Evolutionary conservation across 75 land plant species (phyloP), one percentile per base, ranked within the genome.

Genomic region (Azolla pinnata): DNA sequence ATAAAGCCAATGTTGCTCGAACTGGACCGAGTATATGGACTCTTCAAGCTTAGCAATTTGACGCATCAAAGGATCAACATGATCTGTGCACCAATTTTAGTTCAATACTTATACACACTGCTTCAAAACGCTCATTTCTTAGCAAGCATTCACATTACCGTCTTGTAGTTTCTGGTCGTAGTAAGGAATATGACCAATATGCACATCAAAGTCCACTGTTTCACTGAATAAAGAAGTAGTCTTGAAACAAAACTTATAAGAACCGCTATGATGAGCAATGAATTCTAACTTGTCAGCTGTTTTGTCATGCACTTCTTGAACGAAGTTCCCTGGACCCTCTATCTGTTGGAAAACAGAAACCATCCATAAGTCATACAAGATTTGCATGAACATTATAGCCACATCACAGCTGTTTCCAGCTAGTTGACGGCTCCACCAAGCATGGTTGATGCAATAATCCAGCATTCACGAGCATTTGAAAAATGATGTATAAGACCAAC

Each of bases 1-100:
- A 48, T 80, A 76, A n/a, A 89, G 74, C 91, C 87, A 89, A 54
- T 86, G 96, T 54, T 89, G 96, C 66, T 86, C 96, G 67, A 86
- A 89, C 50, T 82, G 88, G n/a, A 89, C 82, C 50, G 77, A 71
- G 66, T 86, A 80, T 12, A 89, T 71, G 21, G 91, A 81, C 60
- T 86, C 84, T 65, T 86, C 84, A 29, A 89, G 53, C 59, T 79
- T 83, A 4, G 74, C 61, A 29, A 89, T 86, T 60, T 86, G 96
- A 29, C 80, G 77, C 65, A 86, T 57, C 57, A 89, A 54, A 25
- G 96, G 91, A 29, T 73, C 67, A 30, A 86, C 67, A 69, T 89
- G 91, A 56, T 89, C 96, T 89, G 82, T 76, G 76, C 3, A 64
- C 1, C 24, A 31, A 46, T 28, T 20, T 20, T 19, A 40, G 33